These are phyloP conservation scores for Triticum timopheevii DNA, from an alignment of 176 grass and related monocot genomes.

Conservation along the genomic window DNA sequence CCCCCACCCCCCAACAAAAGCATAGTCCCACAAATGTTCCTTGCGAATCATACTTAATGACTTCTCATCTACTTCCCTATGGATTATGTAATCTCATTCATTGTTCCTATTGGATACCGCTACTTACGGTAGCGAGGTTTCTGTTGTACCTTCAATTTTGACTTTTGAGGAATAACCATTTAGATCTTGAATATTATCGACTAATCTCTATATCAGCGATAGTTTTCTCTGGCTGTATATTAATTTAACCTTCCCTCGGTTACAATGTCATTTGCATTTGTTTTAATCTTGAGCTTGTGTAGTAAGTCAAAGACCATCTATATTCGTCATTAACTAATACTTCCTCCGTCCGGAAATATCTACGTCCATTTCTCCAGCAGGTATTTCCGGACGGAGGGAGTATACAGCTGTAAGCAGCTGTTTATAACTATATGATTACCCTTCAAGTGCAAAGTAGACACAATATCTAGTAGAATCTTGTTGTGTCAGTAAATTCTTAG, in stretches of 20 bases:
- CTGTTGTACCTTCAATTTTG: neutral
- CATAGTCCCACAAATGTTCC: neutral
- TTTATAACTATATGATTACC: neutral
- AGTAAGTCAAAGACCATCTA: neutral
- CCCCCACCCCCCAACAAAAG: neutral
- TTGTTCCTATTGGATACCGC: neutral
- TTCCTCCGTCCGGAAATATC: no score
- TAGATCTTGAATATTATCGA: neutral
- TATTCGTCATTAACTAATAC: neutral
- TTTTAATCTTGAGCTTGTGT: neutral
- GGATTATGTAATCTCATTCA: neutral
- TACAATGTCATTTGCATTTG: neutral
- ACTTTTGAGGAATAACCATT: neutral
- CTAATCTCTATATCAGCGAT: neutral
- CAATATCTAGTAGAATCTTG: neutral
- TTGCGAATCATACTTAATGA: neutral
- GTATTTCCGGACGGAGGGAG: no score
- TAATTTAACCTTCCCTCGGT: neutral
- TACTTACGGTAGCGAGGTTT: neutral
- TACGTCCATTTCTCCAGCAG: no score
- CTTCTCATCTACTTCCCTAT: neutral
- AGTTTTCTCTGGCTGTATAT: neutral
- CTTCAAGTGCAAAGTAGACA: neutral
- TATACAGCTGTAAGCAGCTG: neutral
- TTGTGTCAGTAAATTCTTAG: neutral